These are phyloP conservation scores for Sordaria brevicollis DNA, from an alignment of 495 filamentous ascomycete genomes.

Conservation along the genomic window DNA sequence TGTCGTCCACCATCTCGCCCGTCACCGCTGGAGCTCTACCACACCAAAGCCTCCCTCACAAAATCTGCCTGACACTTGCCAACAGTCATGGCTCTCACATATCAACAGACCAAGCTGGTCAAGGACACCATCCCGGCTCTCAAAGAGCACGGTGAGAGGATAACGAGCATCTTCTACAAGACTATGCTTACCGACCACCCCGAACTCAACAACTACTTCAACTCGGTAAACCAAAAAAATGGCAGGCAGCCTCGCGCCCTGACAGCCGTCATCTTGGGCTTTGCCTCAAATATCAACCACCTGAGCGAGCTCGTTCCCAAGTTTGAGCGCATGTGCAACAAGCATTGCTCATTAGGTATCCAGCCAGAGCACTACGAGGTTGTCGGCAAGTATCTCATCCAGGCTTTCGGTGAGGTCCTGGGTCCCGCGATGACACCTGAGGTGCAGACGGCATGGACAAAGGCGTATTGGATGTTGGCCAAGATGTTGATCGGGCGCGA, in stretches of 20 bases:
- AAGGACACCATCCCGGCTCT: slow-evolving; percentile 40
- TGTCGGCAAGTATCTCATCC: slow-evolving; percentile 56
- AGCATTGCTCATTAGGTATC: slow-evolving; percentile 63
- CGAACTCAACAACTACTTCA: slow-evolving; percentile 58
- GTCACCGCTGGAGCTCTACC: not conserved
- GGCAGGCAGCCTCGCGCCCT: slow-evolving; percentile 57
- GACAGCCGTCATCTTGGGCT: slow-evolving; percentile 55
- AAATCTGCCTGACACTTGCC: not conserved
- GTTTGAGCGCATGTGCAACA: slow-evolving; percentile 62
- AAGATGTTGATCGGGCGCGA: slow-evolving; percentile 60
- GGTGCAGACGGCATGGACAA: slow-evolving; percentile 54
- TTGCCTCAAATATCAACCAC: slow-evolving; percentile 61
- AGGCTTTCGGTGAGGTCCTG: slow-evolving; percentile 56
- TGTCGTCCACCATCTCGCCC: not conserved
- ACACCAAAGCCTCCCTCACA: not conserved
- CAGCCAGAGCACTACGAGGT: slow-evolving; percentile 58
- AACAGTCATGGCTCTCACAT: slow-evolving; percentile 31
- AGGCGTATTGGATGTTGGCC: slow-evolving; percentile 62
- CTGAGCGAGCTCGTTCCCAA: slow-evolving; percentile 52
- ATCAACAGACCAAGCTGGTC: slow-evolving; percentile 31
- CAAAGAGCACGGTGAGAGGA: slow-evolving; percentile 51
- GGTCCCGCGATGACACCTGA: slow-evolving; percentile 55
- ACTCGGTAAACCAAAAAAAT: slow-evolving; percentile 56
- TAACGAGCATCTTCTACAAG: slow-evolving; percentile 58
- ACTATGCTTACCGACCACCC: slow-evolving; percentile 56